Evolutionary conservation across 352 stramenopile genomes (phyloP), one percentile per base, ranked within the genome.

Genomic region (Phytophthora chlamydospora): DNA sequence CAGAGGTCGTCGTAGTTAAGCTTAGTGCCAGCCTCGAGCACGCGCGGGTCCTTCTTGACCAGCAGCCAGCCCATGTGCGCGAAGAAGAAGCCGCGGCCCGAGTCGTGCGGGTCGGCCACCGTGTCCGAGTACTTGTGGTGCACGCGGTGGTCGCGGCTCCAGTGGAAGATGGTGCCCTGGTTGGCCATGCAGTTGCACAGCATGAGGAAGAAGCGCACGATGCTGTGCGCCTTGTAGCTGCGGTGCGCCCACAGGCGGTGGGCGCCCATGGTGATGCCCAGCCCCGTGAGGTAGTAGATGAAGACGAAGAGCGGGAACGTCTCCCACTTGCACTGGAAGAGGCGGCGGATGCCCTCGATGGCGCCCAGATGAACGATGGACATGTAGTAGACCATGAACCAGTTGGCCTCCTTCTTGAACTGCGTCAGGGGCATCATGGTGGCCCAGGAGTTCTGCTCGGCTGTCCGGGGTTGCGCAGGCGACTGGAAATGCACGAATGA

Each of bases 61-160:
- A 99, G 89, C 11, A 99, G 73, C 97, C 97, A 99, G 49, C 97
- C 97, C 85, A 99, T 98, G 83, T 99, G 97, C 9, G 97, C 90
- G 70, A 98, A 99, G 85, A 99, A 99, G 70, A 99, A 99, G 40
- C 97, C 97, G n/a, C 96, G 85, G 24, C 80, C 96, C 8, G 97
- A 98, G 76, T 99, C 90, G 83, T 99, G 97, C 42, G 93, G 93
- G 58, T 97, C 91, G 4, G 88, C 87, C 16, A 90, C 76, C 13
- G 95, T 98, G 75, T 99, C 96, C 49, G 93, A 98, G 79, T 98
- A 98, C 79, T 99, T 99, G 91, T 99, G 97, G 78, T 99, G 97
- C 29, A 99, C 97, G 51, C 97, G 92, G 83, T 99, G 97, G 79
- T 99, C 97, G 33, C 97, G 93, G 8, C 85, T 83, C 97, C 97